These are phyloP conservation scores for Diaporthe nobilis DNA, from an alignment of 2,329 filamentous ascomycete genomes.

Conservation along the genomic window DNA sequence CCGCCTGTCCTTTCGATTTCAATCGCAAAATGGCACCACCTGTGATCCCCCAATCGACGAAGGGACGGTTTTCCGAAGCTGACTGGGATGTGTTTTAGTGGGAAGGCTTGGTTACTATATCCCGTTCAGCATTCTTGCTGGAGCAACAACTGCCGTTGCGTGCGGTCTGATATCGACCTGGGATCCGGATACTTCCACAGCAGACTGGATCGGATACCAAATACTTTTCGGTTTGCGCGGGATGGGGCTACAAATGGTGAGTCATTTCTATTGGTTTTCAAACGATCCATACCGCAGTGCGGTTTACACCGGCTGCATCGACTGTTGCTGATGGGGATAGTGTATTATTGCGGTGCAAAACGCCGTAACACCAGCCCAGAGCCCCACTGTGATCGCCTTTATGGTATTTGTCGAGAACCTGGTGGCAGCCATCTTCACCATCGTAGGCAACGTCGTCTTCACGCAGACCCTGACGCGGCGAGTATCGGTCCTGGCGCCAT, in stretches of 20 bases:
- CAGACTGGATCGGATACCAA: constrained; percentile 72
- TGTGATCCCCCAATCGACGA: neutral
- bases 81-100: neutral
- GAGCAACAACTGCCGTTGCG: constrained; percentile 59
- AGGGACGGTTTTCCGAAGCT: neutral
- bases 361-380: constrained; percentile 59
- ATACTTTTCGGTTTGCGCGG: constrained; percentile 62
- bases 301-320: neutral
- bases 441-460: constrained; percentile 15
- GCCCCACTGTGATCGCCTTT: constrained; percentile 63
- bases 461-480: neutral
- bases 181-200: constrained; percentile 59
- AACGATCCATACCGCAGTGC: neutral
- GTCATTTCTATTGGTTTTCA: too few relatives aligned
- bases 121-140: constrained; percentile 57
- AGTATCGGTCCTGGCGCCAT: constrained; percentile 15
- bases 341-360: constrained; percentile 61
- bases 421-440: constrained; percentile 74
- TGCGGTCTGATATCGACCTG: constrained; percentile 70
- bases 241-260: constrained; percentile 58
- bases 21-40: neutral
- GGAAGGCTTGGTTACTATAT: constrained; percentile 58
- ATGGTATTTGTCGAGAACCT: constrained; percentile 74
- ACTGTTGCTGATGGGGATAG: constrained; percentile 41
- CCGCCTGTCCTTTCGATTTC: rapidly evolving